Conservation (phyloP, 768 basidiomycete species). For the Termitomyces sp. region DNA sequence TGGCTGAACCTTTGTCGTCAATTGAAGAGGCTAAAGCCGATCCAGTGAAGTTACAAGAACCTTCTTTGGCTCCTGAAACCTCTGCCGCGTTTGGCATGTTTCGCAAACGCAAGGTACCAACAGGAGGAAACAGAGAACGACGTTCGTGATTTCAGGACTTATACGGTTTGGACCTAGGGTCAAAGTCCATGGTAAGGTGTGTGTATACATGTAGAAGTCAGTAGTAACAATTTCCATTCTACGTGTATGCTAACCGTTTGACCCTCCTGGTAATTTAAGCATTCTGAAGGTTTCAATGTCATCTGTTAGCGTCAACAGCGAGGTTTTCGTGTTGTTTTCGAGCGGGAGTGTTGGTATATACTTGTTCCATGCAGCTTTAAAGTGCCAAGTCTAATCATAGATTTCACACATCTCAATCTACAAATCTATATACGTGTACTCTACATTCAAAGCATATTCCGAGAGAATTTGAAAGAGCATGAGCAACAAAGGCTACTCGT, state of each 20-base stretch:
- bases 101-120: slow-evolving; percentile 27
- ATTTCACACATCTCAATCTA: background rate
- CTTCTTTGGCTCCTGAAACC: background rate
- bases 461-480: background rate
- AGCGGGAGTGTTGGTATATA: too few species aligned
- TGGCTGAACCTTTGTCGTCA: background rate
- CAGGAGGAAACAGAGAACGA: slow-evolving; percentile 17
- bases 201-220: background rate
- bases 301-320: background rate
- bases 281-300: background rate
- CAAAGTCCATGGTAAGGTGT: background rate
- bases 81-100: slow-evolving; percentile 19
- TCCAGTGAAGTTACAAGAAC: slow-evolving; percentile 3
- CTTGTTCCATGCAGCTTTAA: too few species aligned
- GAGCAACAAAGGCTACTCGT: background rate
- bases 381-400: background rate
- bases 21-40: background rate
- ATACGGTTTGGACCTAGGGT: background rate
- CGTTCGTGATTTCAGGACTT: slow-evolving; percentile 3
- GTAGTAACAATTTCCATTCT: background rate
- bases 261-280: background rate
- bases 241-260: background rate
- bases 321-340: background rate
- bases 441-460: background rate
- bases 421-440: background rate